These are phyloP conservation scores for Emericellopsis atlantica DNA, from an alignment of 2,329 filamentous ascomycete genomes.

Conservation along the genomic window DNA sequence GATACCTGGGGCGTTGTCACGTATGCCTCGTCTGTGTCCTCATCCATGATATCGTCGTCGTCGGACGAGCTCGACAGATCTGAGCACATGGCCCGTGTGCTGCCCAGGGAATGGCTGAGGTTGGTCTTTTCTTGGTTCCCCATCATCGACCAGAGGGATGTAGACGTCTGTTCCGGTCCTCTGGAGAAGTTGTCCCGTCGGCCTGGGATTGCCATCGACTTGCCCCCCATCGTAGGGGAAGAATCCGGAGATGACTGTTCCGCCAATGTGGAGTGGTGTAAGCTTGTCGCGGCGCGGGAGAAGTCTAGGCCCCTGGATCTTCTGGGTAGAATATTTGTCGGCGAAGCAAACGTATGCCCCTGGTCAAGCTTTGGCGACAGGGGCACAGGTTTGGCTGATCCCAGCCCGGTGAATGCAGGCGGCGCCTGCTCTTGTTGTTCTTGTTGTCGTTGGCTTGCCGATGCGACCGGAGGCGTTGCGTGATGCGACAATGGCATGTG, in stretches of 20 bases:
- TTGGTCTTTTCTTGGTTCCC: conserved; percentile 56
- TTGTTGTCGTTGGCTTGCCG: conserved; percentile 11
- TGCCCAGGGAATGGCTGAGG: conserved; percentile 68
- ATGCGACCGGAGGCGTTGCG: conserved; percentile 20
- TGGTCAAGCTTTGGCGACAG: conserved; percentile 79
- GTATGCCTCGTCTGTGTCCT: conserved; percentile 68
- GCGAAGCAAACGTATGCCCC: conserved; percentile 74
- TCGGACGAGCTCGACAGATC: conserved; percentile 67
- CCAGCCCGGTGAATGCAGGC: too few species aligned
- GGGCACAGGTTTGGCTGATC: conserved; percentile 42
- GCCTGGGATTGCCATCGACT: conserved; percentile 49
- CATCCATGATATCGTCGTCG: conserved; percentile 58
- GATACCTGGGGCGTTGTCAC: conserved; percentile 70
- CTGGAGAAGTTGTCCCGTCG: conserved; percentile 33
- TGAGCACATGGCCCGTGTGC: conserved; percentile 55
- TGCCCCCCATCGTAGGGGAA: conserved; percentile 68
- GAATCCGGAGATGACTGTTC: conserved; percentile 82
- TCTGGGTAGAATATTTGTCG: conserved; percentile 76
- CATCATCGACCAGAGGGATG: conserved; percentile 60
- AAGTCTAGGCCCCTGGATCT: conserved; percentile 88
- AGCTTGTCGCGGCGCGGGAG: conserved; percentile 80
- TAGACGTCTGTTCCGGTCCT: conserved; percentile 51
- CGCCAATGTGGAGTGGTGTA: conserved; percentile 90
- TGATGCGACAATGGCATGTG: conserved; percentile 11
- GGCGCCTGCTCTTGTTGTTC: too few species aligned